Conservation (phyloP, 495 filamentous ascomycete species). For the Cercophora newfieldiana region DNA sequence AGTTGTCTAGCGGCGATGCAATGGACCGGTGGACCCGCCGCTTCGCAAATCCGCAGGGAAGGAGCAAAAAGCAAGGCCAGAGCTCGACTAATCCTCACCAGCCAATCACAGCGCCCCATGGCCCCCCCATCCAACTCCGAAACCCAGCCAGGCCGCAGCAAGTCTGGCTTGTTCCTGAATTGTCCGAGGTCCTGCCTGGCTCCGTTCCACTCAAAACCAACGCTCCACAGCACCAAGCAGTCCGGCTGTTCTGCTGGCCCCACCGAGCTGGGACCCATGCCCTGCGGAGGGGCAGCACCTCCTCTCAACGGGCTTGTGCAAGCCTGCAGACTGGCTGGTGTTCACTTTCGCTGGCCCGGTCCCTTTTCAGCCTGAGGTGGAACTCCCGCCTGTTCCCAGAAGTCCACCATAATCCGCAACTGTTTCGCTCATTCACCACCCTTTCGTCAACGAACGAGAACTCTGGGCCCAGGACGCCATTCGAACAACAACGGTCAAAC, state of each 20-base stretch:
- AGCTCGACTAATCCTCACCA: slow-evolving; percentile 11
- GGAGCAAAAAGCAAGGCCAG: slow-evolving; percentile 8
- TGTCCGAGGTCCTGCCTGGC: slow-evolving; percentile 24
- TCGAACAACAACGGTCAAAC: slow-evolving; percentile 6
- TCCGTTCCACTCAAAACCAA: slow-evolving; percentile 14
- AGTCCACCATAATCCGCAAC: slow-evolving; percentile 6
- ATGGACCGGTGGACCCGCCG: slow-evolving; percentile 10
- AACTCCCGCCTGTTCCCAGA: slow-evolving; percentile 2
- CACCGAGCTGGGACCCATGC: neutral
- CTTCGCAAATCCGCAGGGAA: slow-evolving; percentile 11
- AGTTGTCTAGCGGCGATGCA: neutral
- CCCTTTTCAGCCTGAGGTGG: slow-evolving; percentile 22
- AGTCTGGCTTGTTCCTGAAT: slow-evolving; percentile 31
- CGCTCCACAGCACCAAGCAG: neutral
- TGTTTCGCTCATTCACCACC: slow-evolving; percentile 6
- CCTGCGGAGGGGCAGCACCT: slow-evolving; percentile 3
- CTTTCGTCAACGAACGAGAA: neutral
- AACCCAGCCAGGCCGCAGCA: slow-evolving; percentile 22
- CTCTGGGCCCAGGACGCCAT: neutral
- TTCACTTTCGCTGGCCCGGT: slow-evolving; percentile 8
- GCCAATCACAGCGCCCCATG: slow-evolving; percentile 22
- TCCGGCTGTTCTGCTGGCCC: slow-evolving; percentile 30
- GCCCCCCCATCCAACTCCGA: slow-evolving; percentile 31
- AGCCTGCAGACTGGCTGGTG: neutral
- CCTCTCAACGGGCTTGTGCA: neutral